Evolutionary conservation across 495 filamentous ascomycete species (phyloP).

Genomic region (Aspergillus asperescens): DNA sequence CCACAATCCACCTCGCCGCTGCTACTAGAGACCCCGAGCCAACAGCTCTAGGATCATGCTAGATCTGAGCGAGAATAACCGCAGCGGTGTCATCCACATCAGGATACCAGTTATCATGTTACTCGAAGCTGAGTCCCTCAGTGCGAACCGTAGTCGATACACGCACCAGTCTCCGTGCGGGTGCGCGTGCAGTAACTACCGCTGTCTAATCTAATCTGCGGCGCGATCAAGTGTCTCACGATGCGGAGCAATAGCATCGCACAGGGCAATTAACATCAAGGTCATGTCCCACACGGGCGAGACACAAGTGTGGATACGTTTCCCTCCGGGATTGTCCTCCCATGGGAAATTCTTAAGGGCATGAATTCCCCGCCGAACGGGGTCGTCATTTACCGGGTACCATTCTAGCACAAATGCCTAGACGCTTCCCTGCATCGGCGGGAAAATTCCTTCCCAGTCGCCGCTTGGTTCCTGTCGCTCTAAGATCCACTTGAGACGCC

Average conservation of each 20-base stretch:
- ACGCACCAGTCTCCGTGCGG: constrained; percentile 32
- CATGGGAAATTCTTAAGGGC: too few relatives aligned
- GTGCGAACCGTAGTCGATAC: constrained; percentile 19
- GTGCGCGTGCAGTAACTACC: neutral
- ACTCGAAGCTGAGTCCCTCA: constrained; percentile 37
- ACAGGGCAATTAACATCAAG: too few relatives aligned
- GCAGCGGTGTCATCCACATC: constrained; percentile 45
- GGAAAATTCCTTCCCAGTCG: constrained; percentile 30
- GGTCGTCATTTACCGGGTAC: constrained; percentile 15
- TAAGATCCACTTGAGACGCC: constrained; percentile 28
- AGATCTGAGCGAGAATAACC: constrained; percentile 27
- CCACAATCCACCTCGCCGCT: constrained; percentile 34
- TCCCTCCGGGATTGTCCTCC: too few relatives aligned
- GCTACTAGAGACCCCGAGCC: constrained; percentile 8
- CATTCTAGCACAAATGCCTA: constrained; percentile 29
- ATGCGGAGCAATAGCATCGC: neutral
- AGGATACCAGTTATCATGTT: constrained; percentile 38
- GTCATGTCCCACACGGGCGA: too few relatives aligned
- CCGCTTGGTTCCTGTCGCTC: constrained; percentile 33
- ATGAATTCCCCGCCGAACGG: constrained; percentile 15
- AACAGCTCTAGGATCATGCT: constrained; percentile 17
- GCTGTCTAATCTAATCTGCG: neutral
- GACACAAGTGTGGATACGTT: too few relatives aligned
- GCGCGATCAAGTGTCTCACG: neutral
- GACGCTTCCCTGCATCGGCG: constrained; percentile 27